Conservation (phyloP, 148 eudicot species). For the Persicaria tinctoria region DNA sequence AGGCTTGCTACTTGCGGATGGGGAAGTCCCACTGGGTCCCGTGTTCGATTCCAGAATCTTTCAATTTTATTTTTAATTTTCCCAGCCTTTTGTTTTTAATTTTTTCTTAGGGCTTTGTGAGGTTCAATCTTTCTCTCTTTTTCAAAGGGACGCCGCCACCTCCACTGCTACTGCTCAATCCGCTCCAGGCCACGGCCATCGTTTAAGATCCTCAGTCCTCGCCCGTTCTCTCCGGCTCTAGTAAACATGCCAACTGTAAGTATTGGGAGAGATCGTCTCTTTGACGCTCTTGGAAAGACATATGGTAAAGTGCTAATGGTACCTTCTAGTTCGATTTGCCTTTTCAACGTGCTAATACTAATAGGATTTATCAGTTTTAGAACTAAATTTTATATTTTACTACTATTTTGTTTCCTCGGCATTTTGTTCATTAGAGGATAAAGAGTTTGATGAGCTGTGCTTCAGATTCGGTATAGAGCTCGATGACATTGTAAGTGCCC, state of each 20-base stretch:
- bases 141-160: no score
- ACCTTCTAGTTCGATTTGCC: neutral
- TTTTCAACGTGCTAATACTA: neutral
- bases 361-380: neutral
- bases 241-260: constrained; percentile 72
- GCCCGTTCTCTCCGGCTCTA: no score
- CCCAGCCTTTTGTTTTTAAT: no score
- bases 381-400: neutral
- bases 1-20: no score
- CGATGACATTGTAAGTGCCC: constrained; percentile 69
- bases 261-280: constrained; percentile 74
- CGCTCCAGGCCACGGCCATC: no score
- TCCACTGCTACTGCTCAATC: no score
- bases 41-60: no score
- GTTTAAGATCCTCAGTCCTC: no score
- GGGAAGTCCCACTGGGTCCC: no score
- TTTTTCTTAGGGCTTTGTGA: no score
- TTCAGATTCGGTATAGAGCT: constrained; percentile 95
- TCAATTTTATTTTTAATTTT: no score
- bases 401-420: neutral
- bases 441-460: constrained; percentile 74
- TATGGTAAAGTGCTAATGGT: constrained; percentile 26
- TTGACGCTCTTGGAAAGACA: constrained; percentile 40
- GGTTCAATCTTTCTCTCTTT: no score
- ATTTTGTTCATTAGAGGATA: constrained; percentile 31